Evolutionary conservation across 2,329 filamentous ascomycete species (phyloP), one percentile per base, ranked within the genome.

Genomic region (Clarireedia homoeocarpa): DNA sequence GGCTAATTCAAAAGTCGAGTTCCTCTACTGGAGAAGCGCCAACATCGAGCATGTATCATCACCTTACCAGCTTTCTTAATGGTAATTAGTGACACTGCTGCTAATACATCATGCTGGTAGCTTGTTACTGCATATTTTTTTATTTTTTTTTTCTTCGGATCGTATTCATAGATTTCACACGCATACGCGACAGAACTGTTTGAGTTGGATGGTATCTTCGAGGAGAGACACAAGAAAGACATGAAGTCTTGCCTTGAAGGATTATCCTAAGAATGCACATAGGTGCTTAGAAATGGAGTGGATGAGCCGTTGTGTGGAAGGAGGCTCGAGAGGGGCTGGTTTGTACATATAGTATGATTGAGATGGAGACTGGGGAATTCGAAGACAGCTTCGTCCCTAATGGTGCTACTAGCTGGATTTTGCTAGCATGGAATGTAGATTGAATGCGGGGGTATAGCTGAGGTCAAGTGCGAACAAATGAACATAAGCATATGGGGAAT

Each of bases 151-250:
- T 26, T 17, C 42, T 54, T 27, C 52, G 36, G 34, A 54, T 23
- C 42, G 52, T 54, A 54, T 54, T 50, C 45, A 54, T 54, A 54
- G 52, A 54, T 49, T 54, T 54, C 38, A 49, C 46, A 26, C 46
- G 52, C 52, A 49, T 42, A 49, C 38, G 52, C 36, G 38, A 34
- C 27, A 5, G 45, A 12, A 30, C 24, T 42, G 24, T 44, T 54
- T 20, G 12, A 15, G 7, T 27, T 53, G 42, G 42, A 46, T 46
- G 42, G 20, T 23, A 46, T 46, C 12, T 46, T 46, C n/a, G 42
- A 14, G 17, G 42, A 38, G 20, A 42, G 20, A 9, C 7, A n/a
- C 15, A 7, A 20, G 14, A 42, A 10, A 17, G 39, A 42, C 2
- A 42, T 20, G 9, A n/a, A 15, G 39, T 20, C 39, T 42, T 17